Base-by-base conservation (phyloP, 2,329 filamentous ascomycete species). In the Aspergillus sp. region DNA sequence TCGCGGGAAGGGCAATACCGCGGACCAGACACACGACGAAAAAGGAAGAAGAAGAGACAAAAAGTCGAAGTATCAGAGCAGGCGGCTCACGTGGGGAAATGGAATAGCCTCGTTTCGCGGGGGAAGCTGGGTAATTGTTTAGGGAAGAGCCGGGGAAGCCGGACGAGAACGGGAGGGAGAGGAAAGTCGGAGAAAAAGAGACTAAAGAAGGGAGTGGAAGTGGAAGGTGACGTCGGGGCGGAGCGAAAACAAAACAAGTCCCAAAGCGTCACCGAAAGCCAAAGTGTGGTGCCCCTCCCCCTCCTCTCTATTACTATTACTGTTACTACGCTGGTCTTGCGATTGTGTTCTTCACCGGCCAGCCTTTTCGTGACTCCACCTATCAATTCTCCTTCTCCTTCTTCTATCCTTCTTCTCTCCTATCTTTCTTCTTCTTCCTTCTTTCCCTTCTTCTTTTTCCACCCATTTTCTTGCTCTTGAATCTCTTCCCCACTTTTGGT, bases 141-240 rank as follows among this genome's bases (percentile, higher is more conserved):
- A 74, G 72, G 72, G 66, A 74, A 74, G 71, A 75, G 65, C 66
- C 72, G 74, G 72, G 72, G 71, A 63, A 65, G 45, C 49, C 54
- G 63, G 58, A 63, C 58, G 59, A 67, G 59, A 65, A 63, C 59
- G 63, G 56, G 32, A 53, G 45, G 53, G 43, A 47, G 52, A 10
- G 32, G 17, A 52, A 36, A 36, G 32, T 36, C 32, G 32, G 32
- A 36, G 32, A 36, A 36, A 36, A 36, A 36, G 32, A 36, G 10
- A 36, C 32, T 36, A 36, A 36, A 63, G 49, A 21, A 48, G 45
- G 38, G 60, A 48, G 49, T 56, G 53, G 52, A 54, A 48, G 49
- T 56, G 53, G 52, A 54, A 60, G 61, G 71, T 76, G 74, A 76
- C 74, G 72, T 74, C 70, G 72, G 68, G 32, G 66, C 50, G 54